Percentiles rank a stretch among this genome's conserved stretches.
These are phyloP conservation scores for Pyrus pyrifolia DNA, from an alignment of 306 rosid genomes.

Conservation along the genomic window DNA sequence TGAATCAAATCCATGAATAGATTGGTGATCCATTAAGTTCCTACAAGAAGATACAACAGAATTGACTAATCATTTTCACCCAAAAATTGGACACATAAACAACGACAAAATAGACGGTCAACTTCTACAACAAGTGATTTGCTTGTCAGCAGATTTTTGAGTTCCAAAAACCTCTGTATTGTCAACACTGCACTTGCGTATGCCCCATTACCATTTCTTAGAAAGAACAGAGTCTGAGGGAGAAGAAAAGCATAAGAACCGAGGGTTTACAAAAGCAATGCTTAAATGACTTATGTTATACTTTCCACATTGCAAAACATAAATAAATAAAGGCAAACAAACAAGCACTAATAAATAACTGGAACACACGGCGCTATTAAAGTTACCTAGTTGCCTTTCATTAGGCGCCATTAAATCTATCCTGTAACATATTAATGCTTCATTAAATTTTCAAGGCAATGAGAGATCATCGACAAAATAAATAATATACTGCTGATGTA, in stretches of 20 bases:
- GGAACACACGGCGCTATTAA: neutral
- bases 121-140: neutral
- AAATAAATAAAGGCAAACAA: neutral
- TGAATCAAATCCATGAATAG: constrained; percentile 40
- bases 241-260: neutral
- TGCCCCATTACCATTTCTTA: neutral
- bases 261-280: neutral
- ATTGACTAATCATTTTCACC: neutral
- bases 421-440: too few relatives aligned
- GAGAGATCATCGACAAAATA: too few relatives aligned
- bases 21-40: constrained; percentile 40
- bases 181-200: neutral
- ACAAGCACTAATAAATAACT: neutral
- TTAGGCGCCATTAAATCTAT: neutral
- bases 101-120: neutral
- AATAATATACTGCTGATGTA: too few relatives aligned
- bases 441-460: too few relatives aligned
- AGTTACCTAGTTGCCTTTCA: neutral
- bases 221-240: neutral
- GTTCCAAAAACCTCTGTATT: neutral
- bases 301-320: neutral
- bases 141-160: neutral
- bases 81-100: neutral
- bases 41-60: constrained; percentile 16
- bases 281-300: neutral